phyloP scores from a whole-genome alignment of 1,284 basidiomycete species.

The Lentinus polychrous region DNA sequence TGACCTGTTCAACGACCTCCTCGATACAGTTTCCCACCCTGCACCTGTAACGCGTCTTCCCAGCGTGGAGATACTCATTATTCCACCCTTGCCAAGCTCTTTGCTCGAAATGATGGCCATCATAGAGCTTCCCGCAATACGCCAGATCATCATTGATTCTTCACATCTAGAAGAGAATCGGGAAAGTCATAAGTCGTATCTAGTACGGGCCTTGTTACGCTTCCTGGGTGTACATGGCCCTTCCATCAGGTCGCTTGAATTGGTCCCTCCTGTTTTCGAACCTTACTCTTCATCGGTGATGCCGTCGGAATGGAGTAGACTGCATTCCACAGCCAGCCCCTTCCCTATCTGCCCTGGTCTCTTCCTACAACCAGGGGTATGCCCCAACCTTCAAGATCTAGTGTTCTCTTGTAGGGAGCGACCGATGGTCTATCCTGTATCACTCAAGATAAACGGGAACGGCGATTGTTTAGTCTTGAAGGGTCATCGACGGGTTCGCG shows the following conservation, averaged over 20 bases:
- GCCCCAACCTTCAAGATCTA: conserved; percentile 38
- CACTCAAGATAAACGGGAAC: conserved; percentile 2
- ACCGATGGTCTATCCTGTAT: conserved; percentile 6
- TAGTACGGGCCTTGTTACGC: conserved; percentile 6
- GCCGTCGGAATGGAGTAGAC: too few relatives aligned
- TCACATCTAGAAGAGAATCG: not conserved
- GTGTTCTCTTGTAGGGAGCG: conserved; percentile 28
- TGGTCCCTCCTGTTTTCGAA: conserved; percentile 31
- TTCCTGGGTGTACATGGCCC: conserved; percentile 37
- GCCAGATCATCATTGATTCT: conserved; percentile 2
- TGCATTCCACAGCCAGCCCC: conserved; percentile 17
- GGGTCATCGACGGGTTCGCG: not conserved
- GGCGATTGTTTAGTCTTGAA: not conserved
- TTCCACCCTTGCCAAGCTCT: conserved; percentile 14
- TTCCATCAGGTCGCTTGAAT: conserved; percentile 32
- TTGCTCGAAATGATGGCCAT: conserved; percentile 16
- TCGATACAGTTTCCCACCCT: conserved; percentile 3
- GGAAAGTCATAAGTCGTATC: not conserved
- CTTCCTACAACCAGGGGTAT: conserved; percentile 34
- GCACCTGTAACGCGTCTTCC: conserved; percentile 13
- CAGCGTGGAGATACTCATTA: conserved; percentile 14
- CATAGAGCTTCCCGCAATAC: conserved; percentile 15
- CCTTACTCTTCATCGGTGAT: not conserved
- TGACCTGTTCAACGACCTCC: not conserved
- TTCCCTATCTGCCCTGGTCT: conserved; percentile 29